phyloP scores from a whole-genome alignment of 768 basidiomycete species.

The Cystobasidium onofrii region DNA sequence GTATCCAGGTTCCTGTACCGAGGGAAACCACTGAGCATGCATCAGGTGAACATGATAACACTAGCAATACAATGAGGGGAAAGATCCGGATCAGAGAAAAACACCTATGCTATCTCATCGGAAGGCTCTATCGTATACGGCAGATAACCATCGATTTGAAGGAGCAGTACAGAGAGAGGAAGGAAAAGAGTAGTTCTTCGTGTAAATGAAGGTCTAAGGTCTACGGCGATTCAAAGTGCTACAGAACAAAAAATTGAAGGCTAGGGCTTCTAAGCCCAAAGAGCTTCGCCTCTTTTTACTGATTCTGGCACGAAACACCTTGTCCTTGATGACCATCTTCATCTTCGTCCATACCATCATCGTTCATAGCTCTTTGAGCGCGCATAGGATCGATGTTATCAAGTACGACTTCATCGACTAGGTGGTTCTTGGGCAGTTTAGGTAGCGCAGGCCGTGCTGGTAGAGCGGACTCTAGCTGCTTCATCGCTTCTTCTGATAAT shows the following conservation, averaged over 20 bases:
- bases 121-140: too few species aligned
- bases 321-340: slow-evolving; percentile 55
- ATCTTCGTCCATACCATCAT: slow-evolving; percentile 73
- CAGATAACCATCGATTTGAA: too few species aligned
- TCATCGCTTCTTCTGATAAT: slow-evolving; percentile 61
- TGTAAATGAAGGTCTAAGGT: too few species aligned
- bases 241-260: neutral
- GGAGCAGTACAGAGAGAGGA: too few species aligned
- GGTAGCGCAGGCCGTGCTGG: slow-evolving; percentile 59
- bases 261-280: neutral
- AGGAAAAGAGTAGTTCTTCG: too few species aligned
- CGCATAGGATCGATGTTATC: slow-evolving; percentile 61
- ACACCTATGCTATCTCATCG: too few species aligned
- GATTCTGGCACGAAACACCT: slow-evolving; percentile 32
- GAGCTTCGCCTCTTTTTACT: neutral
- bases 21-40: too few species aligned
- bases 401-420: slow-evolving; percentile 75
- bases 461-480: slow-evolving; percentile 72
- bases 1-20: too few species aligned
- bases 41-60: too few species aligned
- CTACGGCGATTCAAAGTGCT: neutral
- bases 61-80: too few species aligned
- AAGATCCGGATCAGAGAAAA: too few species aligned
- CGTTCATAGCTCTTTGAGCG: slow-evolving; percentile 55
- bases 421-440: slow-evolving; percentile 52